Evolutionary conservation across 2,329 filamentous ascomycete genomes (phyloP).

Genomic region (Sporothrix brasiliensis): DNA sequence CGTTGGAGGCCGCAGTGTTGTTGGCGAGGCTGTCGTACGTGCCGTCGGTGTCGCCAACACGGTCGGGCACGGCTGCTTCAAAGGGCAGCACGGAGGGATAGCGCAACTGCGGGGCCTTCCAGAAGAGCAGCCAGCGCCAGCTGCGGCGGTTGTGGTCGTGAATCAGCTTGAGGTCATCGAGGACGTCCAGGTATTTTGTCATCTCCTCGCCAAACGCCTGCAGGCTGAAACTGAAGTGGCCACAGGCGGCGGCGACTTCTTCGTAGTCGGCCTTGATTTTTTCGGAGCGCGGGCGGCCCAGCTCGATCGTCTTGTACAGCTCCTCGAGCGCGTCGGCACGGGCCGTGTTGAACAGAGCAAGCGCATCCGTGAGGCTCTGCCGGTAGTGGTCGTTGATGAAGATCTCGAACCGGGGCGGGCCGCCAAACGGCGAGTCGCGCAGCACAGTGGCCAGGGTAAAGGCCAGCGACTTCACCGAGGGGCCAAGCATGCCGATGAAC

Average conservation of each 20-base stretch:
- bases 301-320: constrained; percentile 78
- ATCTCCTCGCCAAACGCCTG: constrained; percentile 91
- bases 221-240: constrained; percentile 91
- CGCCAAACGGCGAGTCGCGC: constrained; percentile 79
- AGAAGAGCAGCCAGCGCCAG: constrained; percentile 88
- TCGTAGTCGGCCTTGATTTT: constrained; percentile 90
- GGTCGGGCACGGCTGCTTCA: constrained; percentile 45
- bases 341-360: constrained; percentile 75
- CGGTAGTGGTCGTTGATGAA: constrained; percentile 78
- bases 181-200: constrained; percentile 75
- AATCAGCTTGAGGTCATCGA: constrained; percentile 80
- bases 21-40: neutral
- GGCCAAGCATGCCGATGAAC: constrained; percentile 86
- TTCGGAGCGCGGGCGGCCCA: constrained; percentile 67
- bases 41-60: neutral
- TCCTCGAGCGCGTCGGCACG: constrained; percentile 74
- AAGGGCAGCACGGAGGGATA: constrained; percentile 39
- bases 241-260: constrained; percentile 95
- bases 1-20: neutral
- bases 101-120: constrained; percentile 49
- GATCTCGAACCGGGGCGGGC: constrained; percentile 68
- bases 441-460: constrained; percentile 88
- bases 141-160: constrained; percentile 64
- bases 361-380: constrained; percentile 76
- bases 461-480: constrained; percentile 94